Base-by-base conservation (phyloP, 2,329 filamentous ascomycete genomes). In the Ciborinia camelliae region DNA sequence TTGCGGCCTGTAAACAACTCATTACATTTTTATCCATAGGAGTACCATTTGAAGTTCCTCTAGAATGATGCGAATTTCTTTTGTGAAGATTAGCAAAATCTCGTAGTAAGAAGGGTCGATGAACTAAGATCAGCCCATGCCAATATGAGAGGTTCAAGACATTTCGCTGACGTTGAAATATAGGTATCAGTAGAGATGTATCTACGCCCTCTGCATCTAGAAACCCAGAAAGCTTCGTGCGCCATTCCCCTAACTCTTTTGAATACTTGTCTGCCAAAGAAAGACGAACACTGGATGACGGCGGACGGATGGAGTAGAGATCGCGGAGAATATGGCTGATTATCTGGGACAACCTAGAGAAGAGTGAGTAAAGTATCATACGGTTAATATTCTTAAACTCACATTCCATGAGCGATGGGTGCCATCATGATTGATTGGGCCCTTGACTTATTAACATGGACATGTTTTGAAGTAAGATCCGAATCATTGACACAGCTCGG, bases 401-500 rank as follows among this genome's bases (percentile, higher is more conserved):
- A 75, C 73, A 75, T 78, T 47, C 78, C 75, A 65, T 81, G 80
- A 61, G 79, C 79, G 2, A 81, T 73, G 4, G 79, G 75, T 8
- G 78, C 80, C 64, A 79, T 75, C 79, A 81, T 81, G 1, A 79
- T 72, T 4, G 77, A 75, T 35, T 78, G 77, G 10, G 62, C 62
- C 30, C 65, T 69, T 3, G 64, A 47, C 10, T 28, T 72, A 59
- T 53, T 71, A 71, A 8, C 71, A 65, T 10, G 72, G 54, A 43
- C 75, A 65, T 15, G 75, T 71, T 65, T 66, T 68, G 32, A 82
- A 78, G 65, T 83, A 78, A 62, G 48, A 61, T 71, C 64, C 6
- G 80, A 79, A 65, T 88, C 85, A 63, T 86, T 84, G 8, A 85
- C 78, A 28, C 77, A 75, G 9, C 78, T 76, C 0, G 86, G 86